phyloP scores from a whole-genome alignment of 305 asterid genomes.

The Striga hermonthica region DNA sequence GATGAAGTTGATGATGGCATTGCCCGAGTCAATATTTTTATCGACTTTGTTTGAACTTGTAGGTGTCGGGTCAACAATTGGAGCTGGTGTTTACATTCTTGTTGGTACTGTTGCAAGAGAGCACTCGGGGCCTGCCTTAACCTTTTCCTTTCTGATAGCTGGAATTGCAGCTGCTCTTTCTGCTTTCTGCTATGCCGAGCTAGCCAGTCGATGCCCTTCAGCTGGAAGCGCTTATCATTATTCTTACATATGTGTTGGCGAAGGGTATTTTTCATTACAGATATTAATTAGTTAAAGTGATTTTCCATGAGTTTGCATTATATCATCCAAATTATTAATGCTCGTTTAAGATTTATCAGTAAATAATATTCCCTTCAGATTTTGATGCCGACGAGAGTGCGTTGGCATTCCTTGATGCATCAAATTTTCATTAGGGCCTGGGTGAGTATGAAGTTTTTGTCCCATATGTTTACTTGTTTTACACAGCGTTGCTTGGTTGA shows the following conservation, averaged over 20 bases:
- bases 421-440: too few species aligned
- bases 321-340: background rate
- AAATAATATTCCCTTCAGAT: background rate
- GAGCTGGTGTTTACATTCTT: conserved; percentile 95
- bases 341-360: background rate
- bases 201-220: conserved; percentile 94
- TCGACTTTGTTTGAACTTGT: conserved; percentile 30
- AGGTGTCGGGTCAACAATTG: conserved; percentile 97
- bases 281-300: background rate
- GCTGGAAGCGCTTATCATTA: conserved; percentile 99
- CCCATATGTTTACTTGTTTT: conserved; percentile 3
- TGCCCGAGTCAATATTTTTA: conserved; percentile 7
- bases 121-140: conserved; percentile 94
- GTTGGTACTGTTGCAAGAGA: conserved; percentile 97
- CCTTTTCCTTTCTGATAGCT: conserved; percentile 84
- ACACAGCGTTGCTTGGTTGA: conserved; percentile 86
- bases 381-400: too few species aligned
- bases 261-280: conserved; percentile 51
- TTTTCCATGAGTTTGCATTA: background rate
- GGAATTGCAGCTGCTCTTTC: conserved; percentile 99
- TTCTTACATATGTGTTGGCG: conserved; percentile 95
- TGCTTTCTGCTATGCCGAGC: conserved; percentile 95
- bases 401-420: too few species aligned
- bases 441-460: too few species aligned
- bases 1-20: conserved; percentile 17